Evolutionary conservation across 192 early-diverging fungal genomes (phyloP), one percentile per base, ranked within the genome.

Genomic region (Podila verticillata): DNA sequence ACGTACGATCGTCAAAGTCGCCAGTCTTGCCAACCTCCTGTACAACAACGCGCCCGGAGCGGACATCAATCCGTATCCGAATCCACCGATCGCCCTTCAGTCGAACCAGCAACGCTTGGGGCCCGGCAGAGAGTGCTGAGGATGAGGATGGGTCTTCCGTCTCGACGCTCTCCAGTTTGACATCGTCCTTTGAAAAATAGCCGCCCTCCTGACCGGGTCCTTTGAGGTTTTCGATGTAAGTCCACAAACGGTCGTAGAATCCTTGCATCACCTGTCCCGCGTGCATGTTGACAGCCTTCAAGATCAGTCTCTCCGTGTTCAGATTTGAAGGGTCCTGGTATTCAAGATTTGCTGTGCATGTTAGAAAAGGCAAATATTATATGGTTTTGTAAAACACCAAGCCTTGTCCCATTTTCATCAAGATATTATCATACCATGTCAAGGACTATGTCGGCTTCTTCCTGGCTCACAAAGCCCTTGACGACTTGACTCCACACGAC

Each of bases 1-100:
- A 68, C 82, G 79, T 83, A 88, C 87, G 74, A 80, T 88, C 87
- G 22, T 80, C 77, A 57, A 84, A 84, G 44, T 85, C 83, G 19
- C 74, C 73, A 30, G 82, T 74, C 17, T 72, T 79, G 30, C 84
- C 84, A 32, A 84, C 72, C 48, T 86, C 87, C 15, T 70, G 77
- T 5, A 81, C 83, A 17, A 82, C 82, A 30, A 88, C 70, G 22
- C 71, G 82, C 12, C 87, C 87, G 24, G 85, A 83, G 17, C 87
- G 83, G 44, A 82, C 70, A 65, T 88, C 87, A 7, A 86, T 73
- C 8, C 81, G 74, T 36, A 88, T 84, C 57, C 82, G 72, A 31
- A 88, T 75, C 73, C 81, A 88, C 13, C 83, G 75, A 24, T 88
- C 77, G 34, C 80, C 78, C 48, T 85, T 75, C 62, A 84, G 70